A percentile compares a stretch with the other conserved stretches of the same genome.
Conservation (phyloP, 345 rosid species). For the Euphorbia tirucalli region DNA sequence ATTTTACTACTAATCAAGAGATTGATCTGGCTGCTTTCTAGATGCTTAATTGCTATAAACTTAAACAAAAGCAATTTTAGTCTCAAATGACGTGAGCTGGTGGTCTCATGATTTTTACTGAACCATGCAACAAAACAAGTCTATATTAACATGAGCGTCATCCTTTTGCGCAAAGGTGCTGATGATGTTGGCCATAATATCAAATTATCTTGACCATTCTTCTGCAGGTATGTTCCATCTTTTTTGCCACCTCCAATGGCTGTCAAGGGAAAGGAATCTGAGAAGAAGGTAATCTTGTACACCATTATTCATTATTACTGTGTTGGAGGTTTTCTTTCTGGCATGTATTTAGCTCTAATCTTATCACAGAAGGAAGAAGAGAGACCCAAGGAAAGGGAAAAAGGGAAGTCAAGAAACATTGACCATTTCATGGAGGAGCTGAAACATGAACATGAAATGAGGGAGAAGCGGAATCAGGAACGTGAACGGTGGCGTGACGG, state of each 20-base stretch:
- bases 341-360: conserved; percentile 12
- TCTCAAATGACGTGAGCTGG: too few species aligned
- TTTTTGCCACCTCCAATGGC: conserved; percentile 95
- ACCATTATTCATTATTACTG: too few species aligned
- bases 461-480: conserved; percentile 92
- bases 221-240: conserved; percentile 98
- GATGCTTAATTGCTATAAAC: too few species aligned
- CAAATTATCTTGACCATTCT: conserved; percentile 35
- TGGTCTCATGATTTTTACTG: too few species aligned
- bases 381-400: conserved; percentile 71
- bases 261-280: conserved; percentile 81
- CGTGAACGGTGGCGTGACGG: conserved; percentile 79
- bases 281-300: conserved; percentile 57
- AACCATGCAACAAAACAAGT: too few species aligned
- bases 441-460: conserved; percentile 96
- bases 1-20: too few species aligned
- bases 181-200: conserved; percentile 1
- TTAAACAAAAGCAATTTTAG: too few species aligned
- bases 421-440: conserved; percentile 98
- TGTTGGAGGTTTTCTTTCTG: conserved; percentile 16
- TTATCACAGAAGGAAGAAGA: conserved; percentile 73
- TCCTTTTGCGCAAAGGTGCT: background rate
- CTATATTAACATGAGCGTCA: too few species aligned
- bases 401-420: conserved; percentile 84
- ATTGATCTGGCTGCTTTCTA: too few species aligned